Percentiles rank a stretch among this genome's conserved stretches.
Evolutionary conservation across 2,329 filamentous ascomycete genomes (phyloP).

Genomic region (Penicillium corylophilum): DNA sequence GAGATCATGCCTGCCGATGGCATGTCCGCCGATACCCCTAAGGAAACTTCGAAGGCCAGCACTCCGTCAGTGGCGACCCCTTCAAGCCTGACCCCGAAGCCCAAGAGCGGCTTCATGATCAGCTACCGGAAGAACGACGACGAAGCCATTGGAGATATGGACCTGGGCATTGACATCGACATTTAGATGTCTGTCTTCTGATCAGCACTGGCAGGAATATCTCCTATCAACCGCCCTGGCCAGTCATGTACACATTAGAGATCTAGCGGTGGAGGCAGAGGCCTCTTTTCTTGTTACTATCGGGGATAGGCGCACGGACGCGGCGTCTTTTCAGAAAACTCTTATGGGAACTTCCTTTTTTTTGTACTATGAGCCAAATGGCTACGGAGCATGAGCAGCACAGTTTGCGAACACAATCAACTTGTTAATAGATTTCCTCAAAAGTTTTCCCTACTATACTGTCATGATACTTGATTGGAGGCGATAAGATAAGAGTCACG

Average conservation of each 20-base stretch:
- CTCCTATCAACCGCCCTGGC: neutral
- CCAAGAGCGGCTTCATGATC: slow-evolving; percentile 60
- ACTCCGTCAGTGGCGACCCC: slow-evolving; percentile 54
- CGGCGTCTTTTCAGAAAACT: slow-evolving; percentile 11
- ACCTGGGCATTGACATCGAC: slow-evolving; percentile 89
- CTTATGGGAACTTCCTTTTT: neutral
- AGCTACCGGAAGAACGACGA: slow-evolving; percentile 80
- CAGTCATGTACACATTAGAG: slow-evolving; percentile 7
- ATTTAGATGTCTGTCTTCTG: slow-evolving; percentile 45
- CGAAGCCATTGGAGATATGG: slow-evolving; percentile 84
- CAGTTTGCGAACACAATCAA: slow-evolving; percentile 2
- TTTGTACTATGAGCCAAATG: slow-evolving; percentile 17
- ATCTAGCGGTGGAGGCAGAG: neutral
- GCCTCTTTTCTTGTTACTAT: slow-evolving; percentile 9
- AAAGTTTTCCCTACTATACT: neutral
- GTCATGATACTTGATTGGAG: neutral
- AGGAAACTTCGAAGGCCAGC: slow-evolving; percentile 51
- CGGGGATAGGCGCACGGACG: slow-evolving; percentile 6
- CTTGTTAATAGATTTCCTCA: neutral
- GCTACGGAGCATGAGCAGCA: slow-evolving; percentile 21
- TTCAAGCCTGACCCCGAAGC: slow-evolving; percentile 28
- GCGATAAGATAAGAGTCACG: slow-evolving; percentile 24
- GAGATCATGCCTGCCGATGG: slow-evolving; percentile 26
- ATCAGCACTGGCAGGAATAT: neutral
- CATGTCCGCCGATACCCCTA: slow-evolving; percentile 37